Base-by-base conservation (phyloP, 2,329 filamentous ascomycete genomes). In the Aspergillus latus region DNA sequence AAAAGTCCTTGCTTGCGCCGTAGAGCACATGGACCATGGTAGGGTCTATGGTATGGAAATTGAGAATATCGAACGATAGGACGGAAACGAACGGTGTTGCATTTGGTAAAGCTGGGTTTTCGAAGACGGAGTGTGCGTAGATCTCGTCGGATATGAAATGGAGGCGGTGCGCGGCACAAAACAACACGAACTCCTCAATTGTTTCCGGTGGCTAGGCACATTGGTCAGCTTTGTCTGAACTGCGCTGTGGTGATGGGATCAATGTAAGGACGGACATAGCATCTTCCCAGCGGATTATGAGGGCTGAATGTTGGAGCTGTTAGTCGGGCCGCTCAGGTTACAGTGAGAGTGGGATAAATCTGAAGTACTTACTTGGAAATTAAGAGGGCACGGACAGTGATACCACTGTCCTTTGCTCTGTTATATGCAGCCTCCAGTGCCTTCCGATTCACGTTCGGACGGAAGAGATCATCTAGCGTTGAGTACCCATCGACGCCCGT, bases 111-210 rank as follows among this genome's bases (percentile, higher is more conserved):
- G 72, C 66, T 0, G 69, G 59, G 0, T 66, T 61, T 1, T 74
- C 57, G 64, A 77, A 85, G 2, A 79, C 70, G 0, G 82, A 84
- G 4, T 82, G 65, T 2, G 81, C 83, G 62, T 85, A 85, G 42
- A 85, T 79, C 63, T 85, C 83, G 64, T 86, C 83, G 59, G 76
- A 78, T 64, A 85, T 76, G 40, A 86, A 70, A 61, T 85, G 82
- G 3, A 85, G 11, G 4, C n/a, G 16, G 29, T 51, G 49, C 9
- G 7, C 13, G 16, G 6, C 49, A 13, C 49, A 42, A 7, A 51
- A 51, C 16, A 5, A n/a, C 13, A 28, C 26, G 37, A 42, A 10
- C 10, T 28, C 49, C 9, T n/a, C 16, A 6, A 42, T 36, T 1
- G 37, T 51, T 15, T 43, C 49, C 15, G 21, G 10, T 4, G 36